These are phyloP conservation scores for Saturnispora kantuleensis DNA, from an alignment of 805 yeast genomes.

Conservation along the genomic window DNA sequence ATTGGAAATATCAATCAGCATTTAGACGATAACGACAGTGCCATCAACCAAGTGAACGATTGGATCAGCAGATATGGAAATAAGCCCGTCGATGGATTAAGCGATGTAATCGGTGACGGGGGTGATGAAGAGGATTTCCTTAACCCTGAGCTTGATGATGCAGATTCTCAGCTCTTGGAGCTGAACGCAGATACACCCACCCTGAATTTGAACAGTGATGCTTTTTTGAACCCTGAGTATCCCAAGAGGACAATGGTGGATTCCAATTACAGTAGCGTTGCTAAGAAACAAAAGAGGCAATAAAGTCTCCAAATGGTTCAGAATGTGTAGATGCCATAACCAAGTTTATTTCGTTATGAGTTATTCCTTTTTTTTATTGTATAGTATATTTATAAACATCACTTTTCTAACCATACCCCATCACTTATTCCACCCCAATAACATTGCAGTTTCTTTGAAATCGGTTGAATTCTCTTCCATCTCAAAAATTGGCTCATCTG, in stretches of 20 bases:
- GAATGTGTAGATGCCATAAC: not conserved
- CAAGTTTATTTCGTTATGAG: not conserved
- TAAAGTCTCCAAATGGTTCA: not conserved
- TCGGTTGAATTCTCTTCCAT: slow-evolving; percentile 10
- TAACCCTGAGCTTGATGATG: too few species aligned
- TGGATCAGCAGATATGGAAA: slow-evolving; percentile 31
- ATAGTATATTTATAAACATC: not conserved
- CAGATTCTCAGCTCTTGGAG: slow-evolving; percentile 5
- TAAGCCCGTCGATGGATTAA: not conserved
- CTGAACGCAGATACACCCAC: slow-evolving; percentile 10
- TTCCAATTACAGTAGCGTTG: too few species aligned
- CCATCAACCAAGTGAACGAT: slow-evolving; percentile 46
- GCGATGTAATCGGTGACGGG: slow-evolving; percentile 7
- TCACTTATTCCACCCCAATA: slow-evolving; percentile 1
- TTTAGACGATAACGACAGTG: slow-evolving; percentile 39
- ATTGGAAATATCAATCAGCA: slow-evolving; percentile 38
- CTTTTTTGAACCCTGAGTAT: slow-evolving; percentile 2
- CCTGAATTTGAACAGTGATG: slow-evolving; percentile 7
- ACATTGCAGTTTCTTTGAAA: slow-evolving; percentile 15
- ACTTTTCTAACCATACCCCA: not conserved
- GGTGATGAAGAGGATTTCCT: too few species aligned
- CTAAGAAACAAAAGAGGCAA: not conserved
- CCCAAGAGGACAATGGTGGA: too few species aligned
- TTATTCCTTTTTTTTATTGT: not conserved
- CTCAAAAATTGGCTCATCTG: slow-evolving; percentile 7